Conservation (phyloP, 2,329 filamentous ascomycete species). For the Colletotrichum tamarilloi region DNA sequence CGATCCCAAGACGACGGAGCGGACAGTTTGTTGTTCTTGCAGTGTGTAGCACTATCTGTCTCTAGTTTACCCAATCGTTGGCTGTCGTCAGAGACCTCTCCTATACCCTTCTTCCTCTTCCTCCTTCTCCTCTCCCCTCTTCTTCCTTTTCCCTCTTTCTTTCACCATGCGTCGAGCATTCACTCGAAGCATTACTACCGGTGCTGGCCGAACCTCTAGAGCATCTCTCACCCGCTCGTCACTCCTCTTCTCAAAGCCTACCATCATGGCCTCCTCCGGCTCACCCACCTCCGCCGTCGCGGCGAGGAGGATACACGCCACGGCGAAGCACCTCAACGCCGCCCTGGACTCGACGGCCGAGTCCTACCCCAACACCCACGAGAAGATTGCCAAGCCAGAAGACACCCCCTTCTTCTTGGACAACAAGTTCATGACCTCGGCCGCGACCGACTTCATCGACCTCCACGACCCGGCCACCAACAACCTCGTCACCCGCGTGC, state of each 20-base stretch:
- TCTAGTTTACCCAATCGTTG: conserved; percentile 19
- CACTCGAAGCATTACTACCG: conserved; percentile 50
- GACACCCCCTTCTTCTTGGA: conserved; percentile 86
- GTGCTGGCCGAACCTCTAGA: conserved; percentile 47
- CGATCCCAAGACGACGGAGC: neutral
- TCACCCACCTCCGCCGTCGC: conserved; percentile 48
- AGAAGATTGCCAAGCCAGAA: conserved; percentile 72
- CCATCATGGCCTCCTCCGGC: conserved; percentile 36
- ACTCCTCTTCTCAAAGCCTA: conserved; percentile 38
- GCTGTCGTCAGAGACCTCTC: conserved; percentile 6
- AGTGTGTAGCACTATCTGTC: conserved; percentile 16
- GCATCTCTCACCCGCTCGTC: conserved; percentile 41
- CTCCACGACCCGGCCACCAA: conserved; percentile 87
- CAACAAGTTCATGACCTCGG: conserved; percentile 79
- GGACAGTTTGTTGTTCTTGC: neutral
- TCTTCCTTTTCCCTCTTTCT: conserved; percentile 12
- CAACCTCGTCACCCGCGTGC: conserved; percentile 85
- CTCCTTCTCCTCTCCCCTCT: neutral
- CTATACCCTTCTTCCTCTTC: neutral
- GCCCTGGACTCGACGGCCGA: conserved; percentile 66
- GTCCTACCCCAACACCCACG: conserved; percentile 77
- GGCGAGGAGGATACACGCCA: conserved; percentile 67
- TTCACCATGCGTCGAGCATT: conserved; percentile 59
- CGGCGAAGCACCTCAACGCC: conserved; percentile 65
- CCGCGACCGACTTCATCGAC: conserved; percentile 79